These are phyloP conservation scores for Pseudogymnoascus sp. DNA, from an alignment of 2,329 filamentous ascomycete species.

Conservation along the genomic window DNA sequence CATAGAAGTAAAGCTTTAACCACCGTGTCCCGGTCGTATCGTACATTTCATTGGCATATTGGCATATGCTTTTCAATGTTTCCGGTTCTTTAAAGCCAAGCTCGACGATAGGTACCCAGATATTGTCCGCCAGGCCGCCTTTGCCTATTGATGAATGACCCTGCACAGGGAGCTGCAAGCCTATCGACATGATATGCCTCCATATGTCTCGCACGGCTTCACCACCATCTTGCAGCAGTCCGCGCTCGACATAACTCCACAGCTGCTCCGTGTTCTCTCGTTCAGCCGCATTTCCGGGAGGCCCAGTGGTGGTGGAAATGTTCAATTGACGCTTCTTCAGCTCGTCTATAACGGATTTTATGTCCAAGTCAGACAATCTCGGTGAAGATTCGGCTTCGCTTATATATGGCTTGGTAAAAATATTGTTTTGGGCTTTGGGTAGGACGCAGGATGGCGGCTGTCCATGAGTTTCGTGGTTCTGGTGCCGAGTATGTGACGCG, in stretches of 20 bases:
- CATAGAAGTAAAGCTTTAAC: conserved; percentile 34
- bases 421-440: background rate
- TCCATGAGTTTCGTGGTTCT: background rate
- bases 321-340: conserved; percentile 1
- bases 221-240: background rate
- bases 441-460: background rate
- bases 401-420: background rate
- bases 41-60: conserved; percentile 36
- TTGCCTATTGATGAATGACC: conserved; percentile 1
- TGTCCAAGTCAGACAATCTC: background rate
- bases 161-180: background rate
- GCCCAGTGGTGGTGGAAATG: background rate
- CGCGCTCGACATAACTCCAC: background rate
- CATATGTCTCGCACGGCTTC: background rate
- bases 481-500: background rate
- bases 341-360: background rate
- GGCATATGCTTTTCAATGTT: conserved; percentile 32
- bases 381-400: background rate
- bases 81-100: conserved; percentile 27
- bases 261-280: conserved; percentile 2
- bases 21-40: conserved; percentile 30
- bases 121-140: conserved; percentile 31
- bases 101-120: conserved; percentile 41
- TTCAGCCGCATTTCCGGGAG: background rate
- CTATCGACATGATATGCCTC: background rate